Base-by-base conservation (phyloP, 78 protist genomes). In the Cavenderia fasciculata region DNA sequence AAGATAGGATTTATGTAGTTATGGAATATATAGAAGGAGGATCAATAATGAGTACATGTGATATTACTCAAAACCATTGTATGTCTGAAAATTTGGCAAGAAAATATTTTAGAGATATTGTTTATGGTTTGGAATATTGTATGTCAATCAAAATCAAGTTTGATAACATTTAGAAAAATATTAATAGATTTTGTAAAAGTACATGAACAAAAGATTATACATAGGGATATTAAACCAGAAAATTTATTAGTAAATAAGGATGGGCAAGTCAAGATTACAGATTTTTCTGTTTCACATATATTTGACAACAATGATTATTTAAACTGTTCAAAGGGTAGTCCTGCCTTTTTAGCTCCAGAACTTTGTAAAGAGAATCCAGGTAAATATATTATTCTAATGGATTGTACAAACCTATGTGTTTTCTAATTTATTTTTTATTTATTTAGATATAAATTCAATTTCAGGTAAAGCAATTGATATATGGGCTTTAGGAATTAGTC, bases 151-250 rank as follows among this genome's bases (percentile, higher is more conserved):
- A n/a, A n/a, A n/a, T n/a, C n/a, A n/a, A n/a, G n/a, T n/a, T 5
- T 52, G 6, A 5, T 52, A 10, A 52, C 59, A 52, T 18, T 52
- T 14, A n/a, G 14, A 5, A 57, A 25, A 19, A 8, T 57, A 57
- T 16, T 34, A 34, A 4, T 34, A 8, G 12, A 61, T 61, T n/a
- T n/a, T n/a, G n/a, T 46, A 10, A 25, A 18, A 82, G 89, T 94
- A 41, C 96, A 94, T 54, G 68, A 57, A 43, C 95, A 94, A 54
- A 57, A 62, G 2, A 78, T 94, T 38, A 86, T 94, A 21, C 96
- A 94, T 47, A 65, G 94, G n/a, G 96, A 94, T 65, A 38, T 94
- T 23, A 94, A 94, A 44, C 94, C 94, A 61, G 96, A 94, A 47
- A 94, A 94, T 66, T 46, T 91, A n/a, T 47, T 94, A 11, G 73